Evolutionary conservation across 2,329 filamentous ascomycete species (phyloP).

Genomic region (Aspergillus arachidicola): DNA sequence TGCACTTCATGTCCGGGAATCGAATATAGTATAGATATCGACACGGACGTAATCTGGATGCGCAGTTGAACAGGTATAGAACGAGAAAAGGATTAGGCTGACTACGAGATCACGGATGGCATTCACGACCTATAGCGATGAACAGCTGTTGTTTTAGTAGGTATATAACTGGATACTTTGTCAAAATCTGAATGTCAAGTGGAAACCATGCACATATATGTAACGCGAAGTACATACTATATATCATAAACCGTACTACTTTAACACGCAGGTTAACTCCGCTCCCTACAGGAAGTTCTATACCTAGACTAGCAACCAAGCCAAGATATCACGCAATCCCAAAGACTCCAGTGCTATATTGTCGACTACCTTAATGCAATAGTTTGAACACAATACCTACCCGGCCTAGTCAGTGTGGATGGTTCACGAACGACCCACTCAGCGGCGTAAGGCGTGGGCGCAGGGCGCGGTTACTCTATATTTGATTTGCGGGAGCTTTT

Average conservation of each 20-base stretch:
- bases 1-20: not conserved
- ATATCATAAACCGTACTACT: too few relatives aligned
- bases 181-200: not conserved
- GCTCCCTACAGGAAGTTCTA: too few relatives aligned
- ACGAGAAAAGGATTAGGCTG: not conserved
- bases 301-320: too few relatives aligned
- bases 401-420: too few relatives aligned
- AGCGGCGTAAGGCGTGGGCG: not conserved
- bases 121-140: too few relatives aligned
- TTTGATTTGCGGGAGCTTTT: not conserved
- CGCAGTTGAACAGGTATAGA: not conserved
- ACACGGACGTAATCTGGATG: not conserved
- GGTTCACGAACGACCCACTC: not conserved
- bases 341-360: too few relatives aligned
- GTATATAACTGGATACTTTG: not conserved
- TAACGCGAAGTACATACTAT: too few relatives aligned
- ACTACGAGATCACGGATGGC: not conserved
- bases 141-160: not conserved
- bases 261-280: too few relatives aligned
- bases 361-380: too few relatives aligned
- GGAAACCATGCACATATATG: too few relatives aligned
- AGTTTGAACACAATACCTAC: too few relatives aligned
- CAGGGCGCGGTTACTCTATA: not conserved
- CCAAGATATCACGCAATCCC: too few relatives aligned
- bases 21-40: not conserved